Conservation (phyloP, 2,329 filamentous ascomycete species). For the Ophiostoma sp. region DNA sequence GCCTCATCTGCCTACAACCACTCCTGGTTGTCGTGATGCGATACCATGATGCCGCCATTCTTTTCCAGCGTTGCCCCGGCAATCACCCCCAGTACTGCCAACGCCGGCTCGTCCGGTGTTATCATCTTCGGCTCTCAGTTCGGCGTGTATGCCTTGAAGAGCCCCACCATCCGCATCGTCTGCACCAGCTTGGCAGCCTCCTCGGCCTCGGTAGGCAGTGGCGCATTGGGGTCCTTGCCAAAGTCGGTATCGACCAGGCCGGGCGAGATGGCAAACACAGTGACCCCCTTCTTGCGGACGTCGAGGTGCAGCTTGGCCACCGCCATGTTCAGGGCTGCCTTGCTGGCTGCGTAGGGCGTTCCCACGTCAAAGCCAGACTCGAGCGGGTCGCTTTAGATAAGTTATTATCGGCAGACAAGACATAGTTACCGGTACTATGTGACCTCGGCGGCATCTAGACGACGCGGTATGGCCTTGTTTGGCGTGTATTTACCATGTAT, state of each 20-base stretch:
- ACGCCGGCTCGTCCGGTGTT: not conserved
- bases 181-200: not conserved
- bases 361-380: constrained; percentile 35
- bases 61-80: not conserved
- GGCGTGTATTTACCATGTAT: not conserved
- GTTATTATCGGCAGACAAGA: too few species aligned
- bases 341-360: constrained; percentile 44
- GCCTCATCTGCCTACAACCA: not conserved
- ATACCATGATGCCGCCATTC: constrained; percentile 42
- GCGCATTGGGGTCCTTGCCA: not conserved
- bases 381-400: constrained; percentile 22
- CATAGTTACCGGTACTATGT: too few species aligned
- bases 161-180: not conserved
- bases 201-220: not conserved
- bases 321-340: constrained; percentile 49
- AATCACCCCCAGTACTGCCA: not conserved
- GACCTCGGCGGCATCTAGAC: not conserved
- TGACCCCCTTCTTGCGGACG: constrained; percentile 45
- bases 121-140: not conserved
- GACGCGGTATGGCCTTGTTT: not conserved
- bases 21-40: constrained; percentile 23
- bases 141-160: not conserved
- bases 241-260: not conserved
- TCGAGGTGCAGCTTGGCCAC: constrained; percentile 50
- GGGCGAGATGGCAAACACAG: constrained; percentile 29